Conservation (phyloP, 495 filamentous ascomycete genomes). For the Talaromyces wortmannii region DNA sequence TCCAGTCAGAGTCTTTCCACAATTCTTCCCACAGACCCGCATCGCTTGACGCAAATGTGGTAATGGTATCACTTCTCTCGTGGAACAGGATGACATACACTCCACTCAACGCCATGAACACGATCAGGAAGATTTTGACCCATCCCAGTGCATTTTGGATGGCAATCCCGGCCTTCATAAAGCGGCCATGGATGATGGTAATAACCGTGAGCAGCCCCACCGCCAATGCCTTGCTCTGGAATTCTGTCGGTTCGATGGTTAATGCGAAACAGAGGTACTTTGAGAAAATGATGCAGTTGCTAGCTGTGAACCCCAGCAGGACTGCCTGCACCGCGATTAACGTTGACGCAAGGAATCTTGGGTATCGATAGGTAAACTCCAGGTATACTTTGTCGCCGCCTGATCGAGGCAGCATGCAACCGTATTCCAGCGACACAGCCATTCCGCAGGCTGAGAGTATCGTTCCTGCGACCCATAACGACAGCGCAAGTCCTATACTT, state of each 20-base stretch:
- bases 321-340: conserved; percentile 62
- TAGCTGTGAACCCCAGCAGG: conserved; percentile 58
- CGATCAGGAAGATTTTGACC: conserved; percentile 40
- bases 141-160: conserved; percentile 41
- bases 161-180: conserved; percentile 28
- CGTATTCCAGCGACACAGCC: conserved; percentile 58
- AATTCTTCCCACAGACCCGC: conserved; percentile 21
- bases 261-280: conserved; percentile 39
- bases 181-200: conserved; percentile 31
- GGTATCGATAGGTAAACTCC: conserved; percentile 65
- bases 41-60: background rate
- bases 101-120: conserved; percentile 36
- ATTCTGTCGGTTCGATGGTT: conserved; percentile 20
- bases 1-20: conserved; percentile 40
- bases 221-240: conserved; percentile 27
- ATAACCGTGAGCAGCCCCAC: conserved; percentile 26
- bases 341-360: conserved; percentile 62
- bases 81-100: conserved; percentile 33
- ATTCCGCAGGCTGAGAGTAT: conserved; percentile 54
- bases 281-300: conserved; percentile 38
- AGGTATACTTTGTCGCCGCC: conserved; percentile 74
- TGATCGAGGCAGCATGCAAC: conserved; percentile 64
- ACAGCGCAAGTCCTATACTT: conserved; percentile 57
- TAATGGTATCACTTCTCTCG: background rate
- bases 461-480: conserved; percentile 59